phyloP scores from a whole-genome alignment of 2,329 filamentous ascomycete species.

The Tolypocladium endophyticum region DNA sequence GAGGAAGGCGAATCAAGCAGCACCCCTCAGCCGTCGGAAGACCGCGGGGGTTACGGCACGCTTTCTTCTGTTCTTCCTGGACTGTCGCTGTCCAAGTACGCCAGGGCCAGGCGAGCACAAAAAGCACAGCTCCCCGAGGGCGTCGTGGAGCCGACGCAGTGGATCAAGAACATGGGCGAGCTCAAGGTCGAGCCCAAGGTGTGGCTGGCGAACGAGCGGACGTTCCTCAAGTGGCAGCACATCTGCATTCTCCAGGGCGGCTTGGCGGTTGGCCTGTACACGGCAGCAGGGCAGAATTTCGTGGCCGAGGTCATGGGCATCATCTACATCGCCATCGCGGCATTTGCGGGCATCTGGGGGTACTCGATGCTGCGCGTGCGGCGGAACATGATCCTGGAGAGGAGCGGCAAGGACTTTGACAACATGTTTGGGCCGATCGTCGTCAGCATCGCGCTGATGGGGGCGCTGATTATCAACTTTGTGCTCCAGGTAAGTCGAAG shows the following conservation, averaged over 20 bases:
- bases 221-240: constrained; percentile 98
- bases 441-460: constrained; percentile 67
- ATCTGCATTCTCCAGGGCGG: constrained; percentile 80
- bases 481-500: constrained; percentile 60
- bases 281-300: constrained; percentile 72
- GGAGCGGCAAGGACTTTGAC: constrained; percentile 90
- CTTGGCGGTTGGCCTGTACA: constrained; percentile 76
- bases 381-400: constrained; percentile 66
- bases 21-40: constrained; percentile 23
- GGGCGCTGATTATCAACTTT: constrained; percentile 80
- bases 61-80: constrained; percentile 68
- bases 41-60: constrained; percentile 34
- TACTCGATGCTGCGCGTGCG: constrained; percentile 72
- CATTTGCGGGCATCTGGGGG: constrained; percentile 80
- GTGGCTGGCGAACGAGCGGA: constrained; percentile 96
- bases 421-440: constrained; percentile 76
- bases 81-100: constrained; percentile 73
- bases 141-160: constrained; percentile 71
- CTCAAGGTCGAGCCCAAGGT: constrained; percentile 95
- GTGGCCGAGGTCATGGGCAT: constrained; percentile 71
- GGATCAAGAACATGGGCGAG: constrained; percentile 91
- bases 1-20: constrained; percentile 23
- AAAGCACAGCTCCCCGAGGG: constrained; percentile 63
- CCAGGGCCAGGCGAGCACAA: constrained; percentile 42
- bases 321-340: constrained; percentile 69